Percentiles rank a stretch among this genome's conserved stretches.
These are phyloP conservation scores for Clitoria ternatea DNA, from an alignment of 306 rosid genomes.

Conservation along the genomic window DNA sequence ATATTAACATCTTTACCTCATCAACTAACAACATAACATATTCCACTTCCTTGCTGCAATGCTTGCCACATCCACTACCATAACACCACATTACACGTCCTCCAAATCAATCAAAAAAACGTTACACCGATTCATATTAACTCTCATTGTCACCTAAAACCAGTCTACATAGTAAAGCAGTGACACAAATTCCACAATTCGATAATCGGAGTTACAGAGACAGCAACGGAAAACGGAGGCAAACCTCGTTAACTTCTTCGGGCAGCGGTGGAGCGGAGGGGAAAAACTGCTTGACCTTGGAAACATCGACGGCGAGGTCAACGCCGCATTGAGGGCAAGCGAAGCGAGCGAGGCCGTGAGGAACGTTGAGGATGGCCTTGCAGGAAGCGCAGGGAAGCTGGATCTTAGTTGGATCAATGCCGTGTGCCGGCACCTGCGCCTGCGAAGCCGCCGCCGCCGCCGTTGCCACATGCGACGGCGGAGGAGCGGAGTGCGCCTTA, in stretches of 20 bases:
- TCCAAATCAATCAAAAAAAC: background rate
- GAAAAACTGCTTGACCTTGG: constrained; percentile 41
- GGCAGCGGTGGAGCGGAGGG: constrained; percentile 7
- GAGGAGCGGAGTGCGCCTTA: constrained; percentile 37
- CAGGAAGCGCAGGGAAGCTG: constrained; percentile 94
- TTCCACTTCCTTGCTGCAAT: background rate
- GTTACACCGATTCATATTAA: too few relatives aligned
- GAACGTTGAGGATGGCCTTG: constrained; percentile 92
- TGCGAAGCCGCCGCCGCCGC: background rate
- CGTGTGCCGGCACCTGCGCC: constrained; percentile 63
- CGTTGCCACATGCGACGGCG: constrained; percentile 20
- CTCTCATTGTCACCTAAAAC: background rate
- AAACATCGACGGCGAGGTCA: constrained; percentile 85
- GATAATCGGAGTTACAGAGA: too few relatives aligned
- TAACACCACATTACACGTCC: background rate
- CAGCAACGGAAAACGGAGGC: background rate
- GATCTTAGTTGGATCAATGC: constrained; percentile 96
- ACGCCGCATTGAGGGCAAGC: constrained; percentile 81
- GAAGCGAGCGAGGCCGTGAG: constrained; percentile 80
- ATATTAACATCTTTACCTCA: background rate
- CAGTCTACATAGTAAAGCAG: background rate
- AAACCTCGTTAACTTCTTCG: constrained; percentile 51
- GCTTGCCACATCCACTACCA: background rate
- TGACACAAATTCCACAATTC: background rate
- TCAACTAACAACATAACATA: background rate